Percentiles rank a stretch among this genome's conserved stretches.
Conservation (phyloP, 345 rosid genomes). For the Bruguiera sexangula region DNA sequence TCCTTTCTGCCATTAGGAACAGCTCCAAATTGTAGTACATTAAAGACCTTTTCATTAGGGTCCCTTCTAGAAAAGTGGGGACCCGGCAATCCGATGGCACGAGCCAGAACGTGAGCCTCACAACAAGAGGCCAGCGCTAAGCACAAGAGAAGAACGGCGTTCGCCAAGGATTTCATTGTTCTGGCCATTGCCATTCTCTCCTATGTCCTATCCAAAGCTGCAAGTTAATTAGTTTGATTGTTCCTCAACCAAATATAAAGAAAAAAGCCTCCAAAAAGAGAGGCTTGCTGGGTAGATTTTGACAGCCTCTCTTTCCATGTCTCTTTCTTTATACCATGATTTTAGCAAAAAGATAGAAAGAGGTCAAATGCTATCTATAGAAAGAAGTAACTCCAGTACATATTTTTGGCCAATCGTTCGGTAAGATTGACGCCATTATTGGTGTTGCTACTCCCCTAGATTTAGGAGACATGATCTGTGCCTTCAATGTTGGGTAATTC, state of each 20-base stretch:
- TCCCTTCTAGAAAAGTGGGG: background rate
- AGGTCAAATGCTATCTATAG: slow-evolving; percentile 8
- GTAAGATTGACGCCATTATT: background rate
- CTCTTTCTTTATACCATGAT: slow-evolving; percentile 15
- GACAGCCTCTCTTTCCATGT: slow-evolving; percentile 10
- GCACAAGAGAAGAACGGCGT: slow-evolving; percentile 15
- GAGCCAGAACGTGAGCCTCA: background rate
- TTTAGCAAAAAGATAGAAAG: background rate
- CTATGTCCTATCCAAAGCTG: background rate
- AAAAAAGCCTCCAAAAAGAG: slow-evolving; percentile 3
- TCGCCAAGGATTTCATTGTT: slow-evolving; percentile 2
- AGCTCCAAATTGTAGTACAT: slow-evolving; percentile 39
- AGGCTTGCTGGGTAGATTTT: slow-evolving; percentile 2
- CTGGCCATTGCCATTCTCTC: slow-evolving; percentile 15
- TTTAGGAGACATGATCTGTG: slow-evolving; percentile 7
- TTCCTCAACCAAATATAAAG: background rate
- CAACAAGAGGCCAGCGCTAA: background rate
- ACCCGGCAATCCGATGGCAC: background rate
- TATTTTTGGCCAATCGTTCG: background rate
- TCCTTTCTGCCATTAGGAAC: slow-evolving; percentile 29
- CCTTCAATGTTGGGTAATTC: background rate
- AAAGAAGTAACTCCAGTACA: background rate
- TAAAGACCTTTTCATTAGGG: slow-evolving; percentile 37
- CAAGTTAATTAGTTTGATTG: background rate
- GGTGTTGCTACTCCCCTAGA: background rate